A percentile compares a stretch with the other conserved stretches of the same genome.
phyloP scores from a whole-genome alignment of 768 basidiomycete species.

The Obba rivulosa region DNA sequence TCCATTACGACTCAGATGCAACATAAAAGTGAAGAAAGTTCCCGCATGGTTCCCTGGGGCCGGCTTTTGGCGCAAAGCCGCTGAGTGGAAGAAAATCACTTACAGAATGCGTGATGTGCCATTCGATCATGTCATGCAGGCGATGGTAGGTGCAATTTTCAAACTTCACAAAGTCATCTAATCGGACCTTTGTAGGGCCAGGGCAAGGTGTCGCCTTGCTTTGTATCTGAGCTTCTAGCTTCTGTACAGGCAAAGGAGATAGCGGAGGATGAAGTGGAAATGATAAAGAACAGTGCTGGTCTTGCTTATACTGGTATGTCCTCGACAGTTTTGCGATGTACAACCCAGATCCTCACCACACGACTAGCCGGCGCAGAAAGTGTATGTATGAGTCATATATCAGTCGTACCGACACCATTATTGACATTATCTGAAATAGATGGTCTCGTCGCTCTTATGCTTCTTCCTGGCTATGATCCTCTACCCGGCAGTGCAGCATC shows the following conservation, averaged over 20 bases:
- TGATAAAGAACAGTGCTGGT: conserved; percentile 53
- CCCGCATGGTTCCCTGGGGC: conserved; percentile 26
- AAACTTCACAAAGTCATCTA: neutral
- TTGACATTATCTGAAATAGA: conserved; percentile 11
- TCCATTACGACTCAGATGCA: neutral
- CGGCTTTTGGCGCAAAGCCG: conserved; percentile 18
- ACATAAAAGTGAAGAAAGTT: conserved; percentile 13
- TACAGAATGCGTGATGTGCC: conserved; percentile 15
- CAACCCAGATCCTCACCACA: neutral
- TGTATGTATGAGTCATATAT: conserved; percentile 1
- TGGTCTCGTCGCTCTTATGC: conserved; percentile 15
- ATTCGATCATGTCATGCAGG: conserved; percentile 17
- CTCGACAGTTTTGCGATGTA: neutral
- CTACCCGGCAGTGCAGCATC: conserved; percentile 26
- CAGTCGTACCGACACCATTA: neutral
- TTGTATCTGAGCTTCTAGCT: conserved; percentile 13
- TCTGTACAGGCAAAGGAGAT: conserved; percentile 11
- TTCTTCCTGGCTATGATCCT: conserved; percentile 30
- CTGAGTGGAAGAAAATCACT: conserved; percentile 12
- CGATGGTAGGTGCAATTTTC: conserved; percentile 17
- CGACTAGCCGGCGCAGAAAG: conserved; percentile 12
- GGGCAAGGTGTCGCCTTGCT: conserved; percentile 10
- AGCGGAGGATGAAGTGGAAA: conserved; percentile 13
- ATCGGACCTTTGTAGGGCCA: neutral
- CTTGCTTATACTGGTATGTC: conserved; percentile 7